A percentile compares a stretch with the other conserved stretches of the same genome.
Conservation (phyloP, 1,139 yeast species). For the Chernovozyma aurita region DNA sequence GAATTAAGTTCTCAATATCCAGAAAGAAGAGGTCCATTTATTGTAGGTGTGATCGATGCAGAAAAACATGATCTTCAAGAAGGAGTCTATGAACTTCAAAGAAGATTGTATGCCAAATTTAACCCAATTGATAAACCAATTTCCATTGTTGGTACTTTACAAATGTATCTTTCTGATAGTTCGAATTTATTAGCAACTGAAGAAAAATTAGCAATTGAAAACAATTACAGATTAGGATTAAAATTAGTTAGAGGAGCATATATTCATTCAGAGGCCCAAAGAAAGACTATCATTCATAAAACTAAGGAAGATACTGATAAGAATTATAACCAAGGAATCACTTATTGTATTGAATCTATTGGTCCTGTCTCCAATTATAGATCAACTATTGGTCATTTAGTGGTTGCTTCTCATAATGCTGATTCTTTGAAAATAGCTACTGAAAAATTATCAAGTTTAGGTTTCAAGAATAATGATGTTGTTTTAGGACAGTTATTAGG, state of each 20-base stretch:
- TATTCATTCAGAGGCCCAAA: constrained; percentile 79
- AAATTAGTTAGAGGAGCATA: constrained; percentile 98
- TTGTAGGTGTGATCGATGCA: constrained; percentile 87
- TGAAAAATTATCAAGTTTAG: constrained; percentile 33
- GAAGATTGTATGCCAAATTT: constrained; percentile 71
- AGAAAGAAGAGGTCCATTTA: constrained; percentile 70
- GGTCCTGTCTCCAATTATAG: constrained; percentile 39
- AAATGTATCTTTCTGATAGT: constrained; percentile 81
- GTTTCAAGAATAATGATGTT: constrained; percentile 45
- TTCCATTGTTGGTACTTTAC: constrained; percentile 87
- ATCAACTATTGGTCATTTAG: constrained; percentile 72
- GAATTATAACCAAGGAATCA: constrained; percentile 70
- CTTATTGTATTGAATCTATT: constrained; percentile 60
- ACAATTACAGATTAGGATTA: constrained; percentile 73
- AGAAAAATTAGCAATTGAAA: constrained; percentile 56
- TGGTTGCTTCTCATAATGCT: constrained; percentile 88
- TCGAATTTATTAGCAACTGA: constrained; percentile 59
- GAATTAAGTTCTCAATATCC: constrained; percentile 52
- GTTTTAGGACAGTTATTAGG: constrained; percentile 91
- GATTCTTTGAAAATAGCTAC: constrained; percentile 75
- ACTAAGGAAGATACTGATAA: constrained; percentile 74
- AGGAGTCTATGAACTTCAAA: constrained; percentile 88
- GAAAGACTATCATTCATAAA: constrained; percentile 62
- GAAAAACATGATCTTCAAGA: constrained; percentile 84
- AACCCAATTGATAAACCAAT: constrained; percentile 57